A percentile compares a stretch with the other conserved stretches of the same genome.
Evolutionary conservation across 306 rosid genomes (phyloP).

Genomic region (Dalbergia cochinchinensis): DNA sequence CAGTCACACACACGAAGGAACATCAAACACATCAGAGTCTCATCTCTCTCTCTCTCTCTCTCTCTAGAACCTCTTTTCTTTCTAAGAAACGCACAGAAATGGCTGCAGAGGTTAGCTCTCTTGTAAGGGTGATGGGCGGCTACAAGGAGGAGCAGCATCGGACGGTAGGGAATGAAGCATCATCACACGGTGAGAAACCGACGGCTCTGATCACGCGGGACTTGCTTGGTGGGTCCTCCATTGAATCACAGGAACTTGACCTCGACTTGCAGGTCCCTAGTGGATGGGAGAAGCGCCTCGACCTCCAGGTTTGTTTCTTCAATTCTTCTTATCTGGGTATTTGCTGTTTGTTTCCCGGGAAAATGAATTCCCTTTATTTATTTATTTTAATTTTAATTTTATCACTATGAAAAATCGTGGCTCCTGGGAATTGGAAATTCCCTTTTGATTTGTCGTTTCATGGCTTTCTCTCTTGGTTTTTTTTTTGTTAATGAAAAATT

Average conservation of each 20-base stretch:
- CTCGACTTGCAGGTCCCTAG: slow-evolving; percentile 92
- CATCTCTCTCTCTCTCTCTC: slow-evolving; percentile 12
- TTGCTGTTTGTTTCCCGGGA: slow-evolving; percentile 44
- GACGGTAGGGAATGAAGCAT: slow-evolving; percentile 58
- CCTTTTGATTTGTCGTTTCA: background rate
- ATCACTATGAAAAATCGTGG: background rate
- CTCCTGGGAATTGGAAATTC: slow-evolving; percentile 4
- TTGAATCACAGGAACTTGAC: slow-evolving; percentile 90
- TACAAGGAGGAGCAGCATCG: slow-evolving; percentile 81
- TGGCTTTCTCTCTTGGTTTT: background rate
- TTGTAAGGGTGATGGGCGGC: slow-evolving; percentile 66
- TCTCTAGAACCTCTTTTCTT: slow-evolving; percentile 34
- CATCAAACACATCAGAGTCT: slow-evolving; percentile 36
- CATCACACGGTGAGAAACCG: slow-evolving; percentile 65
- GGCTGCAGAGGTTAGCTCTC: slow-evolving; percentile 91
- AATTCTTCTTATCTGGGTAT: slow-evolving; percentile 11
- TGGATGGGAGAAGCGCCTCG: slow-evolving; percentile 95
- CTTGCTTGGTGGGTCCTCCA: slow-evolving; percentile 77
- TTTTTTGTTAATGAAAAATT: background rate
- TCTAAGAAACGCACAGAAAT: slow-evolving; percentile 44
- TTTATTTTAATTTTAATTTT: background rate
- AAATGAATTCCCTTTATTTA: slow-evolving; percentile 1
- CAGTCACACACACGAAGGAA: slow-evolving; percentile 49
- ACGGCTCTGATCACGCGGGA: slow-evolving; percentile 86
- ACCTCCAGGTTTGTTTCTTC: slow-evolving; percentile 76